Base-by-base conservation (phyloP, 352 stramenopile species). In the Phytophthora foliorum region DNA sequence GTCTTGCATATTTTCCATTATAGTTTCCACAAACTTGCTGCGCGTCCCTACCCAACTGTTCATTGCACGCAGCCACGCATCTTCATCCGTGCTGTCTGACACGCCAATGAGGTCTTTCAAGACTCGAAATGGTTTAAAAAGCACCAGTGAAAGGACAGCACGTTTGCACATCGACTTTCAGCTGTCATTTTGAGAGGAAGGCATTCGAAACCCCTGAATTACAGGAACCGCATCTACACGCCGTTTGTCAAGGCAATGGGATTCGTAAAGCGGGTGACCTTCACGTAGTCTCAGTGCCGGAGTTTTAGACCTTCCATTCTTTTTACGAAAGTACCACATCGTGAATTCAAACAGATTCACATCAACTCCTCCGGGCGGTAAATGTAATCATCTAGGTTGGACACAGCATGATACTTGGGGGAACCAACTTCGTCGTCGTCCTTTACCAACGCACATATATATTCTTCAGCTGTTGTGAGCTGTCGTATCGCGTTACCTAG, bases 271-370 rank as follows among this genome's bases (percentile, higher is more conserved):
- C 6, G 34, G 34, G 34, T 39, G 34, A 2, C 34, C 34, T 17
- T 39, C 11, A 4, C 6, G 4, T 4, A 39, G 14, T 16, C 11
- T 2, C 34, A 39, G 11, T 4, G 5, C 11, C 6, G 34, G 14
- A 10, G 6, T 32, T 27, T 10, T 31, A 17, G n/a, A 2, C 16
- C 16, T 17, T 16, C n/a, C 42, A 17, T 17, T 32, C 42, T 42
- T 57, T 16, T 31, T 42, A 3, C 50, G 7, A n/a, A 57, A 57
- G 11, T 57, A 57, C 19, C 19, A 36, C 51, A 57, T 57, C 5
- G 51, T 24, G 21, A 36, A 57, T 36, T 57, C 51, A n/a, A 44
- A 46, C 4, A 57, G 7, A 32, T 48, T 48, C n/a, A 57, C 10
- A 24, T 48, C 13, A 57, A 27, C 2, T 21, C 11, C 1, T 48